phyloP scores from a whole-genome alignment of 306 rosid genomes.

The Potentilla sterilis region DNA sequence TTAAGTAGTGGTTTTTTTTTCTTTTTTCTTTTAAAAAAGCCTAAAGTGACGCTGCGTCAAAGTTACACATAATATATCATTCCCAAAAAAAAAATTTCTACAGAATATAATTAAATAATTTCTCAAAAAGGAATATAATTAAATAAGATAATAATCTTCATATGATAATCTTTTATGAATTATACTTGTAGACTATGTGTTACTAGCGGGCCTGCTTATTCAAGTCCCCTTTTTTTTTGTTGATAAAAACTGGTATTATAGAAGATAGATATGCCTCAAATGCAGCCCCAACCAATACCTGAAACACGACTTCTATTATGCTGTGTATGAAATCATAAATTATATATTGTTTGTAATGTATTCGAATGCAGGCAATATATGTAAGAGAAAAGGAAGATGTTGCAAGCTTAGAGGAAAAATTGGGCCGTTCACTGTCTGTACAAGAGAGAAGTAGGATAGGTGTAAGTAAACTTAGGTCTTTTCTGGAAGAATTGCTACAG shows the following conservation, averaged over 20 bases:
- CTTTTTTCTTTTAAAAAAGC: neutral
- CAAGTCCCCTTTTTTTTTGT: neutral
- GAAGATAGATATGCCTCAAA: neutral
- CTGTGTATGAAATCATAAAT: neutral
- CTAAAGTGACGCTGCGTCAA: neutral
- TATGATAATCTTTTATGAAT: neutral
- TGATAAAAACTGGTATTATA: neutral
- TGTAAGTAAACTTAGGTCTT: conserved; percentile 79
- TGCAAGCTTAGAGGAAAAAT: conserved; percentile 71
- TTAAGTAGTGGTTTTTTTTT: neutral
- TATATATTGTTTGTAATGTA: neutral
- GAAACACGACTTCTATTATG: neutral
- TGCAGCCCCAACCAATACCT: neutral
- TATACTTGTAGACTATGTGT: neutral
- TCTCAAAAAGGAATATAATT: neutral
- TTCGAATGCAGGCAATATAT: conserved; percentile 63
- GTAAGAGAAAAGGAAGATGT: conserved; percentile 84
- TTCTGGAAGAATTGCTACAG: conserved; percentile 84
- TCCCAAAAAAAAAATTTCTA: no score
- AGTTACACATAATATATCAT: neutral
- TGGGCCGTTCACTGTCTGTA: conserved; percentile 72
- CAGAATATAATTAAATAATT: no score
- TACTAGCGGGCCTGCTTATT: neutral
- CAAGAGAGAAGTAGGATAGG: conserved; percentile 90
- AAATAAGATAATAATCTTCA: neutral